Base-by-base conservation (phyloP, 345 rosid species). In the Eucalyptus polyanthemos region DNA sequence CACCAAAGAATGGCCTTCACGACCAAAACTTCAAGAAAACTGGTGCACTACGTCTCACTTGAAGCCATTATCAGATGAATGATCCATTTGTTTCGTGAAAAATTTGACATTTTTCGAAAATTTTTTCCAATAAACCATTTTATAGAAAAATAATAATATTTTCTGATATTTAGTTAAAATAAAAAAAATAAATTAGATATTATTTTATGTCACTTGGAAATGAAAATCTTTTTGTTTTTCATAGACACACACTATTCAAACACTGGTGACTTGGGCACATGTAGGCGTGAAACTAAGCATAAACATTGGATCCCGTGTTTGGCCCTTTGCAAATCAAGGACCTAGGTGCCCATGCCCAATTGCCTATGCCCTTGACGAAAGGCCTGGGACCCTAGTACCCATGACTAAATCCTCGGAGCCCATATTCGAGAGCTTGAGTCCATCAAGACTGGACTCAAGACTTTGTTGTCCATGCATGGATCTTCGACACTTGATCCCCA, bases 251-350 rank as follows among this genome's bases (percentile, higher is more conserved):
- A 27, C 31, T 12, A 60, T 60, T 60, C 1, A 27, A 1, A 27
- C 0, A 3, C 2, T 0, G 1, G 4, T 60, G 14, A 60, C 67
- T 60, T 60, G 16, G 31, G 31, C 14, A 27, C 4, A 60, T 0
- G 67, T 1, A 60, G 4, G 31, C 0, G 1, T 2, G 14, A 27
- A 60, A 11, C 16, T 27, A 27, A 60, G 15, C 67, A 60, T 2
- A 29, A 6, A 27, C 8, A 60, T 13, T 60, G 67, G 31, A 27
- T 60, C 67, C 4, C 1, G 2, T 0, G 31, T 27, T 13, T 11
- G 31, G 67, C 67, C 31, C 67, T 60, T 27, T 60, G 31, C 0
- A 27, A 0, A 27, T 60, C n/a, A 27, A 27, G 31, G 67, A 56
- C 31, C 8, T 12, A 27, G 67, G 31, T 60, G 67, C 14, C 31